Base-by-base conservation (phyloP, 257 asterid species). In the Lycium ferocissimum region DNA sequence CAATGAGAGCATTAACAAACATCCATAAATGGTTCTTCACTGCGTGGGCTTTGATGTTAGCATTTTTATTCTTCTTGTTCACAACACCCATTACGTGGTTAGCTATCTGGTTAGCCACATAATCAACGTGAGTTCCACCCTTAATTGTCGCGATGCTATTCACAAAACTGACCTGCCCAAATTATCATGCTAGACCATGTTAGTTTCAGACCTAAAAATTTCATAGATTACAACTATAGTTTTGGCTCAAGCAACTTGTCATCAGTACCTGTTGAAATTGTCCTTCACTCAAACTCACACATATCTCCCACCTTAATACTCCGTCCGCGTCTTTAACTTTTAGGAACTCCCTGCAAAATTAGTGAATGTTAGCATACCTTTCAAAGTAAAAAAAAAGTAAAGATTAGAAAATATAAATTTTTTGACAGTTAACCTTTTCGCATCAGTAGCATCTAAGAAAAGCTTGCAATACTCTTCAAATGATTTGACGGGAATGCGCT, bases 41-140 rank as follows among this genome's bases (percentile, higher is more conserved):
- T 15, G 93, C 80, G 65, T 94, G 98, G 79, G 98, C 93, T 89
- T 96, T 95, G 43, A 93, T 83, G 70, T 92, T 94, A 82, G 94
- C 91, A 45, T 90, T 89, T 91, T 93, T 93, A 87, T 87, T 90
- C 90, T 94, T 96, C 93, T 90, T 97, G 89, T 93, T 95, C 85
- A 89, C 95, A 87, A 88, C 91, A 85, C 86, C 88, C 73, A 91
- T 92, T 47, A 97, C 90, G 86, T 97, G 95, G 89, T 86, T 91
- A 51, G 98, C 90, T 84, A 97, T 93, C 93, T 97, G 97, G 83
- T 90, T 92, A 35, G 99, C 94, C 33, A 95, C 95, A 89, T 93
- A 94, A 86, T 97, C 99, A 26, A 97, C 98, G 87, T 95, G 99
- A 79, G 98, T 97, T 82, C 99, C 99, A n/a, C 99, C 99, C 87